Evolutionary conservation across 2,329 filamentous ascomycete genomes (phyloP).

Genomic region (Diaporthe capsici): DNA sequence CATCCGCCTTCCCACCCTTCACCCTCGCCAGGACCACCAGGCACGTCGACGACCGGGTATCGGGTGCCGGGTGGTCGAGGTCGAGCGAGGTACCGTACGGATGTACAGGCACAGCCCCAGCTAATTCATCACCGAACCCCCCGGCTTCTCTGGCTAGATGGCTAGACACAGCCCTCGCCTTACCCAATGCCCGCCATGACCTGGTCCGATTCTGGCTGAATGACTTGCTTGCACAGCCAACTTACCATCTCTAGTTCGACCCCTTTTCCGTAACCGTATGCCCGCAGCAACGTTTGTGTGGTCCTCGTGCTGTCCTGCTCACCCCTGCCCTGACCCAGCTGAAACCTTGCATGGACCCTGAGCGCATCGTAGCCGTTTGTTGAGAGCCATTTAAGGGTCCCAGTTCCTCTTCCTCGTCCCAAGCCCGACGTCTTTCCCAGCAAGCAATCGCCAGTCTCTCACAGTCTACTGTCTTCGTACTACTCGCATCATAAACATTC

Average conservation of each 20-base stretch:
- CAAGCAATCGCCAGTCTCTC: conserved; percentile 4
- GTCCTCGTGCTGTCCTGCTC: no score
- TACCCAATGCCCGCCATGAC: conserved; percentile 1
- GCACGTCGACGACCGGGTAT: conserved; percentile 21
- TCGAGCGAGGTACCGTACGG: background rate
- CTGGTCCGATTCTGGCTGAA: conserved; percentile 11
- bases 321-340: conserved; percentile 28
- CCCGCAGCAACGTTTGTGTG: background rate
- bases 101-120: conserved; percentile 23
- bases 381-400: conserved; percentile 32
- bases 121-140: background rate
- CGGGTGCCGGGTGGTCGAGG: conserved; percentile 6
- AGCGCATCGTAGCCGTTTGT: conserved; percentile 4
- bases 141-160: conserved; percentile 14
- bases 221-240: conserved; percentile 21
- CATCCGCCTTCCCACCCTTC: background rate
- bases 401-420: background rate
- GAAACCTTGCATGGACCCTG: conserved; percentile 36
- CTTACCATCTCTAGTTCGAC: conserved; percentile 19
- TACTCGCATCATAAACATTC: background rate
- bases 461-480: background rate
- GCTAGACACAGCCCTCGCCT: conserved; percentile 22
- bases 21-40: background rate
- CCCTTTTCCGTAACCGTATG: conserved; percentile 26
- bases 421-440: background rate